Base-by-base conservation (phyloP, 768 basidiomycete species). In the Naganishia randhawae region DNA sequence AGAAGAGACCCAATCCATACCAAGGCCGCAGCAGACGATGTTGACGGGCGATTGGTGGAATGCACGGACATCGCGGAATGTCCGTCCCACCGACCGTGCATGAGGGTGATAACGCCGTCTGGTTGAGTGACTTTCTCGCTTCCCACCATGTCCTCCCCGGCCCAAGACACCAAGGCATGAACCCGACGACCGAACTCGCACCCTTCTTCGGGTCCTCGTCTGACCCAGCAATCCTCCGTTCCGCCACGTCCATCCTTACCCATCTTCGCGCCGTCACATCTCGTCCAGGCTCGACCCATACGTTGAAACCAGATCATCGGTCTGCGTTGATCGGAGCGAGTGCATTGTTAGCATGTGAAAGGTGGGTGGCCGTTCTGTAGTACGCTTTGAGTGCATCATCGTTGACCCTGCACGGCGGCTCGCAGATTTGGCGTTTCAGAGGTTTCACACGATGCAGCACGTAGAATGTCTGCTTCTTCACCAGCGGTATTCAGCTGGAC, bases 321-420 rank as follows among this genome's bases (percentile, higher is more conserved):
- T 2, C 54, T 22, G 54, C 35, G 19, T 42, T 61, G 57, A 39
- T 25, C 7, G 57, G 37, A 22, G 39, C 39, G 37, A 61, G 57
- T 61, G 57, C 57, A 25, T 61, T 61, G 39, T 29, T 61, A 13
- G 57, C 57, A 7, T 61, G 57, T 29, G 57, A 61, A 25, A 6
- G 57, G 57, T 61, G 22, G 29, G 14, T 61, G 25, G 16, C 45
- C 3, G 3, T 48, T 48, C 45, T 4, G 13, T 3, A 22, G 3
- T 22, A 22, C n/a, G 19, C 45, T n/a, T 22, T 7, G 45, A 22
- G 3, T 1, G 5, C 9, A 31, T 32, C 51, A 8, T 14, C 27
- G 51, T 14, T 29, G 29, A 52, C 16, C 10, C 16, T 7, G 14
- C 16, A 25, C n/a, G 14, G 5, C 19, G 45, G n/a, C 45, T 48